A percentile compares a stretch with the other conserved stretches of the same genome.
Evolutionary conservation across 768 basidiomycete genomes (phyloP).

Genomic region (Kwoniella dendrophila): DNA sequence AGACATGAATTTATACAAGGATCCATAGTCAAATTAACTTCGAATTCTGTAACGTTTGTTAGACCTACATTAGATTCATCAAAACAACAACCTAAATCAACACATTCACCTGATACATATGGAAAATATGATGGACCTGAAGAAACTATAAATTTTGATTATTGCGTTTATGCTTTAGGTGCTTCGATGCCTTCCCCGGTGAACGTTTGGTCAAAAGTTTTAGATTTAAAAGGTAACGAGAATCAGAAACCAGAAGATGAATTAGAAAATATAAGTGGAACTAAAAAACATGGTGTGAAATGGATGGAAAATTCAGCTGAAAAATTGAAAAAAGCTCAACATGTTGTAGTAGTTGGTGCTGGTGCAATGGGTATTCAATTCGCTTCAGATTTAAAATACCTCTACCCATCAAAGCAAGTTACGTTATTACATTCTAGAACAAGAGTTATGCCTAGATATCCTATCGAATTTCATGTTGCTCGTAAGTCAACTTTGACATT

Average conservation of each 20-base stretch:
- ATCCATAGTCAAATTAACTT: slow-evolving; percentile 27
- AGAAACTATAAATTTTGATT: slow-evolving; percentile 52
- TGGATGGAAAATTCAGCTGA: slow-evolving; percentile 52
- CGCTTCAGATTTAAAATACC: slow-evolving; percentile 56
- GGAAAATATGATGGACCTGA: slow-evolving; percentile 34
- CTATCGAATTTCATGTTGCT: slow-evolving; percentile 51
- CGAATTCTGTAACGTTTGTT: slow-evolving; percentile 39
- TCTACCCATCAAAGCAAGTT: slow-evolving; percentile 54
- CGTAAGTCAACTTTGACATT: slow-evolving; percentile 30
- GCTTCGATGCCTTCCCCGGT: slow-evolving; percentile 51
- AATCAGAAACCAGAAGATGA: slow-evolving; percentile 16
- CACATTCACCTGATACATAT: slow-evolving; percentile 14
- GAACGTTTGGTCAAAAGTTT: slow-evolving; percentile 47
- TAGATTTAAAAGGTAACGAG: slow-evolving; percentile 14
- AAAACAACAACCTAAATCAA: slow-evolving; percentile 8
- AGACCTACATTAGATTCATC: slow-evolving; percentile 14
- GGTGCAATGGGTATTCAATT: slow-evolving; percentile 58
- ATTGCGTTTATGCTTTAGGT: slow-evolving; percentile 54
- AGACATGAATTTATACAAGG: slow-evolving; percentile 35
- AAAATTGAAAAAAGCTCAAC: slow-evolving; percentile 43
- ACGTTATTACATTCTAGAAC: slow-evolving; percentile 57
- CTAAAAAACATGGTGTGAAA: slow-evolving; percentile 51
- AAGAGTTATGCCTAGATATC: slow-evolving; percentile 55
- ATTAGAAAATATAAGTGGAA: slow-evolving; percentile 30
- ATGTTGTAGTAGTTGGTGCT: slow-evolving; percentile 57